Conservation (phyloP, 352 stramenopile species). For the Phytophthora fragariaefolia region DNA sequence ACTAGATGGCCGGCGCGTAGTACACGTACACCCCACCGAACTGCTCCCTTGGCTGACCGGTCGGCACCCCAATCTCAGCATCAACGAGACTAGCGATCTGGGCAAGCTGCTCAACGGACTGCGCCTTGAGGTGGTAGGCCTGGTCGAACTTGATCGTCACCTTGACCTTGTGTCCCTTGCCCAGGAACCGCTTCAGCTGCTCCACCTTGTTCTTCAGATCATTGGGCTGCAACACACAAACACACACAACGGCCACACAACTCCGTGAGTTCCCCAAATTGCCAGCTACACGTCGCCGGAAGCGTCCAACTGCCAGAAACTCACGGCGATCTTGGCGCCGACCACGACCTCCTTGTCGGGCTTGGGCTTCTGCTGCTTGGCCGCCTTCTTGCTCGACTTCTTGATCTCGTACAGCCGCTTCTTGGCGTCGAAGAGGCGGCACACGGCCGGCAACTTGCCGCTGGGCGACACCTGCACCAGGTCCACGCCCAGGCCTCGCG, state of each 20-base stretch:
- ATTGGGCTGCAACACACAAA: slow-evolving; percentile 53
- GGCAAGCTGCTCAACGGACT: slow-evolving; percentile 53
- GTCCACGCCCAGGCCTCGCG: slow-evolving; percentile 55
- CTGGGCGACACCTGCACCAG: slow-evolving; percentile 74
- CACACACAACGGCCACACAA: background rate
- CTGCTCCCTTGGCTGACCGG: slow-evolving; percentile 47
- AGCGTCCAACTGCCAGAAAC: slow-evolving; percentile 20
- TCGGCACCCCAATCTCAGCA: slow-evolving; percentile 40
- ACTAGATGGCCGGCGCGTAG: slow-evolving; percentile 47
- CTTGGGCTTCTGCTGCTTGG: slow-evolving; percentile 71
- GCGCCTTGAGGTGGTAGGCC: slow-evolving; percentile 63
- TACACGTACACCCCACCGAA: slow-evolving; percentile 69
- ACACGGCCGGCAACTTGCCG: slow-evolving; percentile 49
- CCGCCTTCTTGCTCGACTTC: slow-evolving; percentile 64
- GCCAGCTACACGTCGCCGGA: background rate
- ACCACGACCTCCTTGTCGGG: slow-evolving; percentile 77
- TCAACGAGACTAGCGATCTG: slow-evolving; percentile 54
- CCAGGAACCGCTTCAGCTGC: slow-evolving; percentile 69
- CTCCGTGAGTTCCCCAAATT: too few species aligned
- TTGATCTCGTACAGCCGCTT: slow-evolving; percentile 77
- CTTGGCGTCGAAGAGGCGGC: slow-evolving; percentile 78
- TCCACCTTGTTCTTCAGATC: slow-evolving; percentile 79
- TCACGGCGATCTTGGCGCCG: slow-evolving; percentile 74
- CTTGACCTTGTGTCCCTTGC: slow-evolving; percentile 85
- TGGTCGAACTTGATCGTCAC: slow-evolving; percentile 72